Percentiles rank a stretch among this genome's conserved stretches.
Conservation (phyloP, 345 rosid species). For the Gossypium thurberi region DNA sequence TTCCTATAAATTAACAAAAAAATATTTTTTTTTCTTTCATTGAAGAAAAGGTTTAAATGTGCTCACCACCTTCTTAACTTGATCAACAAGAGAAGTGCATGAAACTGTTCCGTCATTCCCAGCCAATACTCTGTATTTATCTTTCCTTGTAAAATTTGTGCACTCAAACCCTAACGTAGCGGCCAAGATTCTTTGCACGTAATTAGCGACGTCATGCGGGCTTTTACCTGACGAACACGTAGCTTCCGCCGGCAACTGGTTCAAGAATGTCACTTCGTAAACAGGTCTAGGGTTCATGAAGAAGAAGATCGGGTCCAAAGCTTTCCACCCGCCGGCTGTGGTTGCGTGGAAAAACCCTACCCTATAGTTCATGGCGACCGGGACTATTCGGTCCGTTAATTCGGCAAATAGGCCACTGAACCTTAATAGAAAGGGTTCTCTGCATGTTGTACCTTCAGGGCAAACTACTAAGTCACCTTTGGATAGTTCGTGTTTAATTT, state of each 20-base stretch:
- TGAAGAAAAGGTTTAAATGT: slow-evolving; percentile 53
- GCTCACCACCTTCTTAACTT: slow-evolving; percentile 47
- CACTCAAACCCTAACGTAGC: slow-evolving; percentile 88
- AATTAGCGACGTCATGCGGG: slow-evolving; percentile 84
- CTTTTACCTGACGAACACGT: slow-evolving; percentile 90
- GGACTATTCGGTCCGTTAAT: slow-evolving; percentile 71
- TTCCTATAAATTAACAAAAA: slow-evolving; percentile 2
- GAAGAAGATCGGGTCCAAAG: slow-evolving; percentile 79
- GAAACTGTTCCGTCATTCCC: slow-evolving; percentile 85
- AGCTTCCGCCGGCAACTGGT: slow-evolving; percentile 66
- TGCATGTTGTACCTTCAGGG: slow-evolving; percentile 91
- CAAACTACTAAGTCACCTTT: slow-evolving; percentile 77
- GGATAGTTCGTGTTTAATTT: slow-evolving; percentile 45
- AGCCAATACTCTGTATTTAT: slow-evolving; percentile 70
- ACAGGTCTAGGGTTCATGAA: slow-evolving; percentile 92
- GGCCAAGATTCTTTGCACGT: slow-evolving; percentile 81
- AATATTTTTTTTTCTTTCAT: not conserved
- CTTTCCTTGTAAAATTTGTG: slow-evolving; percentile 85
- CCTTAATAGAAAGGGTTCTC: slow-evolving; percentile 78
- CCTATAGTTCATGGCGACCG: slow-evolving; percentile 86
- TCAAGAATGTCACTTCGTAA: slow-evolving; percentile 88
- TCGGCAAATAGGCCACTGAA: slow-evolving; percentile 90
- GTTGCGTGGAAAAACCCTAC: slow-evolving; percentile 97
- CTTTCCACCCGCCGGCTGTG: slow-evolving; percentile 90
- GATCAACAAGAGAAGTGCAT: slow-evolving; percentile 41